Evolutionary conservation across 1,284 basidiomycete genomes (phyloP).

Genomic region (Puccinia hordei): DNA sequence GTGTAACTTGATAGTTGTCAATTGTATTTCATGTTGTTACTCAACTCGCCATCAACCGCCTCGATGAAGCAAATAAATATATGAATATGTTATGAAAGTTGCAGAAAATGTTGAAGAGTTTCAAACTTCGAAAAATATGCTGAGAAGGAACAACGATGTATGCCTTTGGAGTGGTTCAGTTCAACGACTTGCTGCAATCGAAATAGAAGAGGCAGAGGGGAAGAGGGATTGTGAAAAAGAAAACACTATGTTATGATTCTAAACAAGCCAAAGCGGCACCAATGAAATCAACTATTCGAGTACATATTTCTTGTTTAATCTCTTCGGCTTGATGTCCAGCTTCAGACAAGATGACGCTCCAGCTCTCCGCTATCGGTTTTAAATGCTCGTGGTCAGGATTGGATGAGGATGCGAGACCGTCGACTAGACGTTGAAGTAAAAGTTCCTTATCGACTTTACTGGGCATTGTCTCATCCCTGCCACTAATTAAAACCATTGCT

Average conservation of each 20-base stretch:
- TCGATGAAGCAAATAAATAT: no score
- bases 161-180: no score
- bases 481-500: conserved; percentile 36
- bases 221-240: neutral
- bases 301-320: conserved; percentile 14
- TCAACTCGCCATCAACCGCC: no score
- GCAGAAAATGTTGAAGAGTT: no score
- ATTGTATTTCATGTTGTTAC: no score
- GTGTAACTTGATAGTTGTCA: no score
- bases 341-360: conserved; percentile 30
- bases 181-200: neutral
- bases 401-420: neutral
- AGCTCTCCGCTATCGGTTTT: neutral
- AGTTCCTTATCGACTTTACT: conserved; percentile 18
- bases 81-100: no score
- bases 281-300: conserved; percentile 36
- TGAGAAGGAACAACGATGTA: no score
- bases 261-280: conserved; percentile 4
- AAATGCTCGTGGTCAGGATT: conserved; percentile 16
- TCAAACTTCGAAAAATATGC: no score
- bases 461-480: conserved; percentile 36
- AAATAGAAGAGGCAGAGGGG: neutral
- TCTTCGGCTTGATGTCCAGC: conserved; percentile 39
- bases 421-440: conserved; percentile 5
- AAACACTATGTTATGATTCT: neutral